These are phyloP conservation scores for Stereum hirsutum DNA, from an alignment of 1,284 basidiomycete species.

Conservation along the genomic window DNA sequence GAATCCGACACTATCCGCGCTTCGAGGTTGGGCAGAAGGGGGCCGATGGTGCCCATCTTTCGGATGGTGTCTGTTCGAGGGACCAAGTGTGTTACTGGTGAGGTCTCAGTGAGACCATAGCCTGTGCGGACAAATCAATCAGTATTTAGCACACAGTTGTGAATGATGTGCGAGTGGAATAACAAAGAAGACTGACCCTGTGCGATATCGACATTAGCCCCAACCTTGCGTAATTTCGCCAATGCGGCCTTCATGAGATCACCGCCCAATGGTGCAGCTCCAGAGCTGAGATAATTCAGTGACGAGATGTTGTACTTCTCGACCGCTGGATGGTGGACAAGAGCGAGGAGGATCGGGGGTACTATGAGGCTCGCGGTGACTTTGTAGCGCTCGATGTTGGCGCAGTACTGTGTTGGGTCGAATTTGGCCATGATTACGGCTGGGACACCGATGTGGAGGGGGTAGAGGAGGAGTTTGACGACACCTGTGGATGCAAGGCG, in stretches of 20 bases:
- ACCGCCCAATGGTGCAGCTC: slow-evolving; percentile 75
- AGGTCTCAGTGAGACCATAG: slow-evolving; percentile 77
- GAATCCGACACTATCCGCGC: slow-evolving; percentile 58
- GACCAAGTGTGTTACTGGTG: slow-evolving; percentile 48
- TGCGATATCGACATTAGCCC: slow-evolving; percentile 21
- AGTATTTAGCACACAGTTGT: slow-evolving; percentile 4
- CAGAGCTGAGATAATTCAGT: slow-evolving; percentile 56
- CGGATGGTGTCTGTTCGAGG: slow-evolving; percentile 26
- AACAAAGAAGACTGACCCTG: slow-evolving; percentile 32
- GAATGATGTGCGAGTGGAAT: not conserved
- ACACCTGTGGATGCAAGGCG: slow-evolving; percentile 24
- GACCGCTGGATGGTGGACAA: slow-evolving; percentile 46
- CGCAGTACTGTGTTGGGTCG: slow-evolving; percentile 65
- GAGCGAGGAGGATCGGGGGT: slow-evolving; percentile 75
- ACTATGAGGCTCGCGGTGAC: slow-evolving; percentile 63
- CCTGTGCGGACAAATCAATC: slow-evolving; percentile 25
- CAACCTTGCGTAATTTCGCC: slow-evolving; percentile 29
- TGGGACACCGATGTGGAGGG: slow-evolving; percentile 47
- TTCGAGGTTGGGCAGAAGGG: slow-evolving; percentile 72
- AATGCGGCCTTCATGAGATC: slow-evolving; percentile 43
- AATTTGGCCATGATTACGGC: slow-evolving; percentile 68
- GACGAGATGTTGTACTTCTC: slow-evolving; percentile 60
- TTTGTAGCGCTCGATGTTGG: slow-evolving; percentile 54
- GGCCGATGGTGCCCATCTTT: slow-evolving; percentile 61
- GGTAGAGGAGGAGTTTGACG: slow-evolving; percentile 51